These are phyloP conservation scores for Colletotrichum costaricense DNA, from an alignment of 2,329 filamentous ascomycete genomes.

Conservation along the genomic window DNA sequence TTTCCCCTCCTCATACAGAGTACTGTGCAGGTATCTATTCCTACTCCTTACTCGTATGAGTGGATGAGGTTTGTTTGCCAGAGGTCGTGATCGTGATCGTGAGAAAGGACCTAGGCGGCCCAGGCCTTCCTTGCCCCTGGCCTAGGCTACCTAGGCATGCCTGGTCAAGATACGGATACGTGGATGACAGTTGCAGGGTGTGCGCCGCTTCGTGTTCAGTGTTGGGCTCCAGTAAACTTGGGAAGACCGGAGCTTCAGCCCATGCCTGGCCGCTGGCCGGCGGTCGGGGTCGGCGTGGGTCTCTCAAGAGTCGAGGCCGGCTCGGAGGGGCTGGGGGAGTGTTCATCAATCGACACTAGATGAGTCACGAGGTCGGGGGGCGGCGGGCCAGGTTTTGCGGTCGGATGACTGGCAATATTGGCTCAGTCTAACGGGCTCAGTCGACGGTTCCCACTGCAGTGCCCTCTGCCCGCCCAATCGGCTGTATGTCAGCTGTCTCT, in stretches of 20 bases:
- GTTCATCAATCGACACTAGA: background rate
- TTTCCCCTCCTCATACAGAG: background rate
- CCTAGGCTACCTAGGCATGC: background rate
- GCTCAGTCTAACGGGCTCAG: too few species aligned
- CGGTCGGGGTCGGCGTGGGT: conserved; percentile 27
- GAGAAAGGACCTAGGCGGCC: background rate
- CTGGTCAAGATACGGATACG: background rate
- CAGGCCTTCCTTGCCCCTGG: background rate
- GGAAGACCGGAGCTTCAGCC: background rate
- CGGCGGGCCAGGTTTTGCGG: conserved; percentile 5
- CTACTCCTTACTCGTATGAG: background rate
- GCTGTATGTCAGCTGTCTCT: background rate
- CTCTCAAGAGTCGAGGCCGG: conserved; percentile 25
- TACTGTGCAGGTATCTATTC: too few species aligned
- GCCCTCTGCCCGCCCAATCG: background rate
- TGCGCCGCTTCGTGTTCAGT: background rate
- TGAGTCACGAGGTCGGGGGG: conserved; percentile 29
- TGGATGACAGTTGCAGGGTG: background rate
- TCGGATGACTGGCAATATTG: conserved; percentile 5
- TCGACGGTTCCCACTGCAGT: too few species aligned
- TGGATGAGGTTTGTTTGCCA: background rate
- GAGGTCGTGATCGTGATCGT: background rate
- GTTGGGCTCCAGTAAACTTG: conserved; percentile 5
- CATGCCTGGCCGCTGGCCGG: conserved; percentile 10
- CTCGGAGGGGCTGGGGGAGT: conserved; percentile 20